Percentiles rank a stretch among this genome's conserved stretches.
These are phyloP conservation scores for Athelia psychrophila DNA, from an alignment of 1,284 basidiomycete genomes.

Conservation along the genomic window DNA sequence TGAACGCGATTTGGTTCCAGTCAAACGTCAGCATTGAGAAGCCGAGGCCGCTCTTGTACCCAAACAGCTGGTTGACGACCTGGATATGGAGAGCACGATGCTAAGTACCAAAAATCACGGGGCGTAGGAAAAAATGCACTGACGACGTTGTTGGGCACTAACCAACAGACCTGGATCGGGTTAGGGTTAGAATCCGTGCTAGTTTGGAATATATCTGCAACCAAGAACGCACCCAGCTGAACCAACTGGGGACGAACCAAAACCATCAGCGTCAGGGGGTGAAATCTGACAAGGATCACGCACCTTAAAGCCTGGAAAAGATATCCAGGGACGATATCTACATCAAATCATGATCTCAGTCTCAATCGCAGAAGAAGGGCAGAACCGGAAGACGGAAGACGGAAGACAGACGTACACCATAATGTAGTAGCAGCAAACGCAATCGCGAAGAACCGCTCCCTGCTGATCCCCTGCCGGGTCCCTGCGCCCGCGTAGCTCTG, in stretches of 20 bases:
- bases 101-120: neutral
- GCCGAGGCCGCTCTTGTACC: constrained; percentile 25
- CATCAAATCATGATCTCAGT: neutral
- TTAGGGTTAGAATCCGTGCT: constrained; percentile 17
- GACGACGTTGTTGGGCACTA: constrained; percentile 53
- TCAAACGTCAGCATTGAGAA: constrained; percentile 43
- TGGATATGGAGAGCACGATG: neutral
- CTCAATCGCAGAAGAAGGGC: neutral
- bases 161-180: constrained; percentile 70
- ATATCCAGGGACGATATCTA: constrained; percentile 48
- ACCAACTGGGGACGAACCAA: neutral
- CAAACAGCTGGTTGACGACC: constrained; percentile 9
- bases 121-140: neutral
- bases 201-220: neutral
- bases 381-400: neutral
- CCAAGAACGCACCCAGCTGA: constrained; percentile 6
- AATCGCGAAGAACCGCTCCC: constrained; percentile 55
- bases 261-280: neutral
- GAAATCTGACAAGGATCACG: neutral
- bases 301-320: constrained; percentile 46
- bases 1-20: constrained; percentile 46
- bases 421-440: constrained; percentile 37
- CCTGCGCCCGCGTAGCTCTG: constrained; percentile 44
- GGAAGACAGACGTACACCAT: constrained; percentile 38
- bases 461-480: constrained; percentile 39